A percentile compares a stretch with the other conserved stretches of the same genome.
phyloP scores from a whole-genome alignment of 106 monocot genomes.

The Apostasia ramifera region DNA sequence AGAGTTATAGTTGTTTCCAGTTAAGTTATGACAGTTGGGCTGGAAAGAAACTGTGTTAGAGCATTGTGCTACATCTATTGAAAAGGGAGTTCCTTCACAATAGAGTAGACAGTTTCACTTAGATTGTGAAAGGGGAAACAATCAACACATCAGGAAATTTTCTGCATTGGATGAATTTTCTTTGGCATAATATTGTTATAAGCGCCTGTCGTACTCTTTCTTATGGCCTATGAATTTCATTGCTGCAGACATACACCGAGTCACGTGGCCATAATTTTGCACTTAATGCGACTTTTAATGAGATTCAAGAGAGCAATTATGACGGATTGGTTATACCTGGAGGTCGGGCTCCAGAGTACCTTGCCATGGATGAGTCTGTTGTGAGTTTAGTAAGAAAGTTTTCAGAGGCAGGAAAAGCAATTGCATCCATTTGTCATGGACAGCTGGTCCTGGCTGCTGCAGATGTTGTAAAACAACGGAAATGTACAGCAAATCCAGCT shows the following conservation, averaged over 20 bases:
- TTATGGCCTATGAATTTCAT: conserved; percentile 1
- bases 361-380: conserved; percentile 54
- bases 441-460: conserved; percentile 88
- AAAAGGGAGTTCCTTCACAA: no score
- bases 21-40: no score
- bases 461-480: conserved; percentile 51
- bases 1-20: no score
- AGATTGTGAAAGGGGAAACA: neutral
- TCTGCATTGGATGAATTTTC: neutral
- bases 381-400: conserved; percentile 40
- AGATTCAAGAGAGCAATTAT: conserved; percentile 43
- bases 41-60: no score
- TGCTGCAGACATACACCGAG: conserved; percentile 74
- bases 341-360: conserved; percentile 82
- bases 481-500: conserved; percentile 70
- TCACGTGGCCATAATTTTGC: conserved; percentile 83
- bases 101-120: no score
- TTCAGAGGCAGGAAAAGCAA: conserved; percentile 35
- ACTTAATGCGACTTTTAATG: conserved; percentile 75
- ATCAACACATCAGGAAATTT: neutral
- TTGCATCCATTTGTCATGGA: conserved; percentile 84
- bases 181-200: neutral
- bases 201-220: neutral
- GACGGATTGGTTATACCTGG: conserved; percentile 76
- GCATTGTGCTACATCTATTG: no score